Base-by-base conservation (phyloP, 371 early-diverging fungal species). In the Mucor saturninus region DNA sequence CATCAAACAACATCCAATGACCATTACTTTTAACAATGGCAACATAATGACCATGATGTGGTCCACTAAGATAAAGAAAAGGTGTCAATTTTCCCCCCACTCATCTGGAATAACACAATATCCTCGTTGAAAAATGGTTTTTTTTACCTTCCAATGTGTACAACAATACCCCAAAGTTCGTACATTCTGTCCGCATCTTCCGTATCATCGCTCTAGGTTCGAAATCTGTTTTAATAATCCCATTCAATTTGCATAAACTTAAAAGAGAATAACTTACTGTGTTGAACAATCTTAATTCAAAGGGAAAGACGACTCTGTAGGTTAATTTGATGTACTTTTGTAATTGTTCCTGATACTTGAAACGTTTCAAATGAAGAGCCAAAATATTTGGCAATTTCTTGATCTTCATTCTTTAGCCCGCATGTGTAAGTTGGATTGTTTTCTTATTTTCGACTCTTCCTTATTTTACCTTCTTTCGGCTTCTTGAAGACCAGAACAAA, bases 1-100 rank as follows among this genome's bases (percentile, higher is more conserved):
- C 98, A 74, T 98, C 98, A 74, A 96, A 97, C 35, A 95, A 75
- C 62, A 95, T 73, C 98, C 98, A 98, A 56, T 89, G 89, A 29
- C 87, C 91, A 52, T 85, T 82, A 61, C 93, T 91, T 72, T 93
- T 93, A 50, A 95, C 90, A 29, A 98, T 83, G 0, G 95, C 84
- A 5, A 97, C 90, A 77, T 98, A 98, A 71, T 98, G 98, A 4
- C 98, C 98, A 74, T 96, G 96, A 64, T 95, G 86, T n/a, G 95
- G 96, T 0, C 97, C 96, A 71, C 95, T 91, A 64, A 21, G 21
- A n/a, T 26, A 14, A 56, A 10, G 32, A 56, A 13, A 31, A 5
- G 21, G 21, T 21, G 21, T 26, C 5, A 10, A 29, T 7, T 6
- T 15, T 37, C 21, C 21, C 21, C 21, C 1, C 21, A 21, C 21